Conservation (phyloP, 768 basidiomycete species). For the Lactarius sp. region DNA sequence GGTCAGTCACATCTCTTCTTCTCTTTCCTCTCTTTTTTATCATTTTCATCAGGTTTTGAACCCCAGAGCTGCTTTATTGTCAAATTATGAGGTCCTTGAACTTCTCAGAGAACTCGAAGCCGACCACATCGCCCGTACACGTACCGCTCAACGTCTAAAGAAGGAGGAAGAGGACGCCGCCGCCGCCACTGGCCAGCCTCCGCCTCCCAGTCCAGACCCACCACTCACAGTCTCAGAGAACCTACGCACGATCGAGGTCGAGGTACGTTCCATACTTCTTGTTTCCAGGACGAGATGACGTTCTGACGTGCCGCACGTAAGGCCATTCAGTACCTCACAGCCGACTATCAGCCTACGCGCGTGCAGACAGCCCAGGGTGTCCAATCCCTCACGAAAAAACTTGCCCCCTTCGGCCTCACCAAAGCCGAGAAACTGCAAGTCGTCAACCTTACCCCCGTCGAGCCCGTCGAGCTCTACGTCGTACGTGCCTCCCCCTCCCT, state of each 20-base stretch:
- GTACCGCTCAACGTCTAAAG: conserved; percentile 66
- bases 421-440: conserved; percentile 91
- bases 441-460: conserved; percentile 82
- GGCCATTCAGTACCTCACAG: conserved; percentile 83
- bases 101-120: conserved; percentile 72
- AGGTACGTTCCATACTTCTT: conserved; percentile 44
- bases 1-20: too few species aligned
- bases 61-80: conserved; percentile 71
- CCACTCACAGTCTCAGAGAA: conserved; percentile 69
- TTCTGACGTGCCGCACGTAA: conserved; percentile 31
- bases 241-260: conserved; percentile 78
- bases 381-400: conserved; percentile 55
- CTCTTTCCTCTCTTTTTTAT: too few species aligned
- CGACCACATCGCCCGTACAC: conserved; percentile 65
- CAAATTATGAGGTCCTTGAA: conserved; percentile 80
- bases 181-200: conserved; percentile 33
- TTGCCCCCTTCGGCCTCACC: conserved; percentile 69
- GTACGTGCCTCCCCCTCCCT: conserved; percentile 42
- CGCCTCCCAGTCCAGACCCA: conserved; percentile 31
- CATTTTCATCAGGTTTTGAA: conserved; percentile 70
- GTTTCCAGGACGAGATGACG: not conserved
- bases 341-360: conserved; percentile 63
- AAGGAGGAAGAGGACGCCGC: conserved; percentile 58
- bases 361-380: conserved; percentile 64
- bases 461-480: conserved; percentile 82